These are phyloP conservation scores for Tephrocybe sp. DNA, from an alignment of 768 basidiomycete genomes.

Conservation along the genomic window DNA sequence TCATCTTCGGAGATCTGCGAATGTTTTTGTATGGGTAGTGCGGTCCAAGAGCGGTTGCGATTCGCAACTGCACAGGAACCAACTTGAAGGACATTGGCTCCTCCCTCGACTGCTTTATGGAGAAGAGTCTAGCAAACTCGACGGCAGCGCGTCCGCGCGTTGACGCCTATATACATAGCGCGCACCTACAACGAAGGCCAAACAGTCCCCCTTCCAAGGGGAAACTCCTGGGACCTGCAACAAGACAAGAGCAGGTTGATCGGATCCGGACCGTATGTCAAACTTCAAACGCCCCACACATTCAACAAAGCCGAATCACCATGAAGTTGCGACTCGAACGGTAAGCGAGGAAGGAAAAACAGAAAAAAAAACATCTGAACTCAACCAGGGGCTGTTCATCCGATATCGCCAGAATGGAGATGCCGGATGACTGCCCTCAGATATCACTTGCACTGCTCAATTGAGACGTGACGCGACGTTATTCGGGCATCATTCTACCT, in stretches of 20 bases:
- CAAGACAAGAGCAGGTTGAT: too few species aligned
- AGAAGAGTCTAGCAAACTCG: not conserved
- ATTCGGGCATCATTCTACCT: constrained; percentile 27
- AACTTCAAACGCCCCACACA: not conserved
- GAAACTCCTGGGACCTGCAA: too few species aligned
- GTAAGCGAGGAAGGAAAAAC: not conserved
- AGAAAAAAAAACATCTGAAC: constrained; percentile 6
- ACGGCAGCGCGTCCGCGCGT: not conserved
- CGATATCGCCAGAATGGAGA: constrained; percentile 12
- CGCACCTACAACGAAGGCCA: too few species aligned
- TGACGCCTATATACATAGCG: not conserved
- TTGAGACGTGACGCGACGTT: constrained; percentile 13
- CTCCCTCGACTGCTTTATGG: not conserved
- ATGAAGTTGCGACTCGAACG: not conserved
- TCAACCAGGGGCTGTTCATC: not conserved
- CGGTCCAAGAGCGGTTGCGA: not conserved
- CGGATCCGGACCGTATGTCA: not conserved
- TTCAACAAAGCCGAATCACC: not conserved
- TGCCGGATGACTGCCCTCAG: constrained; percentile 10
- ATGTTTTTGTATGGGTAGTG: not conserved
- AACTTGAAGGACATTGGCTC: not conserved
- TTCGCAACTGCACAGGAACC: not conserved
- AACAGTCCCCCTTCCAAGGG: too few species aligned
- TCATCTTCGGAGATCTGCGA: constrained; percentile 16
- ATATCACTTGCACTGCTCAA: not conserved